These are phyloP conservation scores for Lentinus tigrinus DNA, from an alignment of 768 basidiomycete genomes.

Conservation along the genomic window DNA sequence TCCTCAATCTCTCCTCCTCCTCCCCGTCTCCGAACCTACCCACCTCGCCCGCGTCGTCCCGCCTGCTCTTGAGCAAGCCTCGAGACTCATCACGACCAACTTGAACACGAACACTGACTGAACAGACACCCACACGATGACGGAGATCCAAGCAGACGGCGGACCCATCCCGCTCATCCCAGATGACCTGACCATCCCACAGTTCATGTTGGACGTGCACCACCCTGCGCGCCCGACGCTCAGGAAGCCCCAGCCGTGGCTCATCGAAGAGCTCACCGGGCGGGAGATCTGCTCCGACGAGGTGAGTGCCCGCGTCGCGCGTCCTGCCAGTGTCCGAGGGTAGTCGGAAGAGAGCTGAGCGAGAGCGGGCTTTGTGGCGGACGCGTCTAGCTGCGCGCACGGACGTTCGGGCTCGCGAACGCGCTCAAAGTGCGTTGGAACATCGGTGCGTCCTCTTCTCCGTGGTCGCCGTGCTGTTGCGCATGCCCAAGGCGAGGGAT, in stretches of 20 bases:
- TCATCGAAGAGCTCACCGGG: constrained; percentile 53
- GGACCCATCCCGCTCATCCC: constrained; percentile 39
- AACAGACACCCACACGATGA: constrained; percentile 10
- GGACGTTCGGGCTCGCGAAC: constrained; percentile 50
- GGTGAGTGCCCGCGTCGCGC: constrained; percentile 26
- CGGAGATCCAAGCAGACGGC: constrained; percentile 22
- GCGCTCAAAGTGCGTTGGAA: constrained; percentile 41
- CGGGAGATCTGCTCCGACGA: constrained; percentile 39
- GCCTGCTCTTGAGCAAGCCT: too few species aligned
- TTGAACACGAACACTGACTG: too few species aligned
- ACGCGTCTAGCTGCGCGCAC: constrained; percentile 39
- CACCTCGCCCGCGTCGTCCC: too few species aligned
- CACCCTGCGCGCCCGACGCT: constrained; percentile 43
- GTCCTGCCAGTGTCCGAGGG: not conserved
- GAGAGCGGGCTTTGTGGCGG: not conserved
- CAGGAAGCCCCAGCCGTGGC: constrained; percentile 37
- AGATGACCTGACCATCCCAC: constrained; percentile 51
- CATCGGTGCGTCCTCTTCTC: constrained; percentile 43
- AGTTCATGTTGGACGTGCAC: constrained; percentile 49
- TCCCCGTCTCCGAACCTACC: too few species aligned
- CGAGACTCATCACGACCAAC: too few species aligned
- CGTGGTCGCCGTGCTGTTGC: too few species aligned
- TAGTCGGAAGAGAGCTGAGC: not conserved
- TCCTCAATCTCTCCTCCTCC: not conserved
- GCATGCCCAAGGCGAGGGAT: not conserved